A percentile compares a stretch with the other conserved stretches of the same genome.
These are phyloP conservation scores for Lupinus albus DNA, from an alignment of 306 rosid species.

Conservation along the genomic window DNA sequence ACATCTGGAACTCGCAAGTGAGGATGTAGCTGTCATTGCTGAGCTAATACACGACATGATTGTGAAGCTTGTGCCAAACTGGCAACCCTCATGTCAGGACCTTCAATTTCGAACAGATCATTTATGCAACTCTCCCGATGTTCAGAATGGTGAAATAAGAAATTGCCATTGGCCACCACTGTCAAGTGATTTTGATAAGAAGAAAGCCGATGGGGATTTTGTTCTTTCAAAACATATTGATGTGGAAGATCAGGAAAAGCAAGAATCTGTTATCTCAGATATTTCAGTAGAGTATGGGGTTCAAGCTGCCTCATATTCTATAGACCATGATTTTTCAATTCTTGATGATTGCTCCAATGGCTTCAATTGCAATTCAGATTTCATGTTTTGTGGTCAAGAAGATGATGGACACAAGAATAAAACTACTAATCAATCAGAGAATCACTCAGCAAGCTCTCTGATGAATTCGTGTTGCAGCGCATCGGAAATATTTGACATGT, in stretches of 20 bases:
- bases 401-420: slow-evolving; percentile 37
- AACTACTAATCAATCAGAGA: slow-evolving; percentile 39
- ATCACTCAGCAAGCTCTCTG: slow-evolving; percentile 45
- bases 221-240: slow-evolving; percentile 37
- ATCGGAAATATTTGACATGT: slow-evolving; percentile 42
- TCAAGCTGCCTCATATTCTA: slow-evolving; percentile 38
- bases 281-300: slow-evolving; percentile 53
- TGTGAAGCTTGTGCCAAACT: slow-evolving; percentile 53
- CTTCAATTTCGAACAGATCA: too few species aligned
- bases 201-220: slow-evolving; percentile 35
- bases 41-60: slow-evolving; percentile 68
- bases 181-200: slow-evolving; percentile 29
- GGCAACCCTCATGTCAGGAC: too few species aligned
- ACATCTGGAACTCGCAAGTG: slow-evolving; percentile 63
- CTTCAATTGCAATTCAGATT: slow-evolving; percentile 42
- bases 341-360: slow-evolving; percentile 47
- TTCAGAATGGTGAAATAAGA: slow-evolving; percentile 37
- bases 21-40: slow-evolving; percentile 63
- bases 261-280: slow-evolving; percentile 55
- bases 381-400: slow-evolving; percentile 40
- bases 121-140: slow-evolving; percentile 6
- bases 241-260: slow-evolving; percentile 57
- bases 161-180: slow-evolving; percentile 43
- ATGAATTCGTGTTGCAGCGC: slow-evolving; percentile 40
- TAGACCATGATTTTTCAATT: slow-evolving; percentile 39